Percentiles rank a stretch among this genome's conserved stretches.
phyloP scores from a whole-genome alignment of 2,329 filamentous ascomycete genomes.

The Amphichorda felina region DNA sequence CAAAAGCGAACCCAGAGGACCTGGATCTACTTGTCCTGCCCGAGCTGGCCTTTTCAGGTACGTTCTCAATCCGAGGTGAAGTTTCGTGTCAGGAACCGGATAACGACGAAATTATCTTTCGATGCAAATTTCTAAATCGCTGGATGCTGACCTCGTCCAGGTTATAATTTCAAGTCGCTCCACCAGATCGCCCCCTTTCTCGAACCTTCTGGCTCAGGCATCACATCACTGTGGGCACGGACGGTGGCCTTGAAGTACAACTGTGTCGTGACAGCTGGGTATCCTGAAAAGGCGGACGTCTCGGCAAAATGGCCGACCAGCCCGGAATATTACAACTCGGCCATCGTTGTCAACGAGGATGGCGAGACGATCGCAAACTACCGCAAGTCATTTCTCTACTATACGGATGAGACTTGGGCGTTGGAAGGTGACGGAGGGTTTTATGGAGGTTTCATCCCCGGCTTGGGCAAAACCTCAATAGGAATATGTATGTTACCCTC shows the following conservation, averaged over 20 bases:
- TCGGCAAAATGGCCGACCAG: slow-evolving; percentile 33
- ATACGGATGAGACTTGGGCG: slow-evolving; percentile 51
- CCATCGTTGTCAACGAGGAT: slow-evolving; percentile 41
- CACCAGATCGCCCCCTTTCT: slow-evolving; percentile 57
- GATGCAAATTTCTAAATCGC: background rate
- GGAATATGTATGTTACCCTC: slow-evolving; percentile 37
- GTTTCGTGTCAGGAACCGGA: too few relatives aligned
- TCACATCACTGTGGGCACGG: slow-evolving; percentile 60
- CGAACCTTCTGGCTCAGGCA: slow-evolving; percentile 53
- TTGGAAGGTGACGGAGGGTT: slow-evolving; percentile 41
- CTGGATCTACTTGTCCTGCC: slow-evolving; percentile 64
- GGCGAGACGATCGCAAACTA: slow-evolving; percentile 52
- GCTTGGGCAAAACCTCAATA: slow-evolving; percentile 39
- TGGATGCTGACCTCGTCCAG: slow-evolving; percentile 21
- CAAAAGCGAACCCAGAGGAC: slow-evolving; percentile 33
- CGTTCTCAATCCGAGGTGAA: slow-evolving; percentile 10
- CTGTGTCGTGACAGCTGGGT: slow-evolving; percentile 60
- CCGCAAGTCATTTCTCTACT: slow-evolving; percentile 46
- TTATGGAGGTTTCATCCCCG: slow-evolving; percentile 28
- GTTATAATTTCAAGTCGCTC: slow-evolving; percentile 68
- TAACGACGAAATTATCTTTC: background rate
- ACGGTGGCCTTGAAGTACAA: slow-evolving; percentile 52
- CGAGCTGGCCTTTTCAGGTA: slow-evolving; percentile 65
- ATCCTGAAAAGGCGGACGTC: slow-evolving; percentile 56
- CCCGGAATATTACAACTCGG: slow-evolving; percentile 43